These are phyloP conservation scores for Bryoglossum gracile DNA, from an alignment of 495 filamentous ascomycete species.

Conservation along the genomic window DNA sequence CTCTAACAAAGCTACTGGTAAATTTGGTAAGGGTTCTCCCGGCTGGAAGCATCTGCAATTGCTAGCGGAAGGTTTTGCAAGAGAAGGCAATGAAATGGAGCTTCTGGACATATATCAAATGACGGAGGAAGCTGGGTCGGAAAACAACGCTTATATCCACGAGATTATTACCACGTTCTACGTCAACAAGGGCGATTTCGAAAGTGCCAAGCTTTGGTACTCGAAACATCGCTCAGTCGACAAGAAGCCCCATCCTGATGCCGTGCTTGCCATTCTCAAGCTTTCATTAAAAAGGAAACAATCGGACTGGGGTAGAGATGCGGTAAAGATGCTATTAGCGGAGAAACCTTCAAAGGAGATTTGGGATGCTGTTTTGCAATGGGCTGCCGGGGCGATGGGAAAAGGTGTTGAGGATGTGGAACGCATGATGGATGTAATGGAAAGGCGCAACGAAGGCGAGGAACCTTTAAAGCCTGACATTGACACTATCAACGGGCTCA, in stretches of 20 bases:
- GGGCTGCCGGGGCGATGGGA: slow-evolving; percentile 61
- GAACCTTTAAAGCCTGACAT: slow-evolving; percentile 48
- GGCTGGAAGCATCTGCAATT: too few species aligned
- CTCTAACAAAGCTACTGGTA: too few species aligned
- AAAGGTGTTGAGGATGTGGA: slow-evolving; percentile 64
- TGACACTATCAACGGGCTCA: slow-evolving; percentile 64
- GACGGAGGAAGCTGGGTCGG: slow-evolving; percentile 27
- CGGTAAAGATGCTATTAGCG: slow-evolving; percentile 53
- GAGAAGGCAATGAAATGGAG: slow-evolving; percentile 51
- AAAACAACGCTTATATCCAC: slow-evolving; percentile 34
- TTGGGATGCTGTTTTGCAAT: slow-evolving; percentile 69
- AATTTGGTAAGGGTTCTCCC: too few species aligned
- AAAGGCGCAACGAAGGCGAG: slow-evolving; percentile 35
- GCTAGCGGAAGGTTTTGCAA: slow-evolving; percentile 44
- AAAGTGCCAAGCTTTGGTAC: slow-evolving; percentile 57
- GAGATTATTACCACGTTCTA: slow-evolving; percentile 46
- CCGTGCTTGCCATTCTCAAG: slow-evolving; percentile 44
- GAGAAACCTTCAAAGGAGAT: slow-evolving; percentile 38
- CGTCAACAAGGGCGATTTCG: slow-evolving; percentile 40
- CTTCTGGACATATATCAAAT: slow-evolving; percentile 36
- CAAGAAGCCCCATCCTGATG: slow-evolving; percentile 24
- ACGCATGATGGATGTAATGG: slow-evolving; percentile 58
- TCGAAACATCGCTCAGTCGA: slow-evolving; percentile 43
- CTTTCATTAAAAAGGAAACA: slow-evolving; percentile 53
- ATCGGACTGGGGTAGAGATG: slow-evolving; percentile 51